phyloP scores from a whole-genome alignment of 441 rosid genomes.

The Erodium texanum region DNA sequence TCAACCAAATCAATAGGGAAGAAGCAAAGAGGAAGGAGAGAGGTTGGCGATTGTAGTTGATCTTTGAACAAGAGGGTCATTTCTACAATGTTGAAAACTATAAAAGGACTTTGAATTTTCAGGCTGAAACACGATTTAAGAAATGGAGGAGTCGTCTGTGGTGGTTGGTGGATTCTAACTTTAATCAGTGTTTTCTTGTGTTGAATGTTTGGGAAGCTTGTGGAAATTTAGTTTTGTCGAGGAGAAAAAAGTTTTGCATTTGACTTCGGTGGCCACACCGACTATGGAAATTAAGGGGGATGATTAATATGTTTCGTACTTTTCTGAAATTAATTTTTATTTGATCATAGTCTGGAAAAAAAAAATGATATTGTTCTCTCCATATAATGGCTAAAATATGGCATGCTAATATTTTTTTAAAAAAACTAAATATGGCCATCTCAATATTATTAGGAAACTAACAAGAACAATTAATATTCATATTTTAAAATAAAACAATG shows the following conservation, averaged over 20 bases:
- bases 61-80: neutral
- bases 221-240: neutral
- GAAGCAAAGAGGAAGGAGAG: neutral
- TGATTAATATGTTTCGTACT: no score
- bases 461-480: no score
- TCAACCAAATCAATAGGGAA: neutral
- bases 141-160: conserved; percentile 1
- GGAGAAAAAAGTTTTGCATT: neutral
- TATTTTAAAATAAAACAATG: no score
- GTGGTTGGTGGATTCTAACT: conserved; percentile 1
- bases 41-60: neutral
- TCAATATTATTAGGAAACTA: no score
- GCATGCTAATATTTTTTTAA: no score
- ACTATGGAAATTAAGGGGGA: neutral
- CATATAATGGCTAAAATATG: no score
- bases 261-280: neutral
- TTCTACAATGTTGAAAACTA: conserved; percentile 1
- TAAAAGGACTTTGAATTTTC: neutral
- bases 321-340: no score
- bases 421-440: no score
- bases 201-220: neutral
- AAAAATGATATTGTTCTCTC: no score
- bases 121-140: neutral
- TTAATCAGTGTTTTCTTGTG: no score
- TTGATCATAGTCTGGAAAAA: no score